Base-by-base conservation (phyloP, 1,284 basidiomycete genomes). In the Pascua guehoae region DNA sequence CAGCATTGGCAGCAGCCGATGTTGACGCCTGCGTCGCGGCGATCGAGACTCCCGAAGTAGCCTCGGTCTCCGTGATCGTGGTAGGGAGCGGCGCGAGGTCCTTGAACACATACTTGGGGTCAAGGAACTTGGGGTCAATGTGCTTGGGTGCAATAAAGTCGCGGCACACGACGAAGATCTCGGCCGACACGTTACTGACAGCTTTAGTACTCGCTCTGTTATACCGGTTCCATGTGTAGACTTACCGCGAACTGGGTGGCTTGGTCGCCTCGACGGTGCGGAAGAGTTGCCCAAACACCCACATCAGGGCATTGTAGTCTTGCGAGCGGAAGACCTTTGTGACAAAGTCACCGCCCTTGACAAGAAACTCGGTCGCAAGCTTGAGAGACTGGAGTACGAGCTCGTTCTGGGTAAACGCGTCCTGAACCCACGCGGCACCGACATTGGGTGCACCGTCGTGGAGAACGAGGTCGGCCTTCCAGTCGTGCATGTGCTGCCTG, bases 391-490 rank as follows among this genome's bases (percentile, higher is more conserved):
- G 94, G 58, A 99, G 83, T 56, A 97, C 95, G 59, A 99, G 87
- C 77, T 99, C 96, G 49, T 91, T 91, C 74, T 99, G 96, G 60
- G 87, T 87, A 80, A 95, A 99, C 1, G 96, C 96, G 79, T 99
- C 96, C 77, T 99, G 96, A 58, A 98, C 86, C 96, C 96, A 99
- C 12, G 96, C 96, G 32, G 93, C 91, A 82, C 96, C 96, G 76
- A 99, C 96, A 76, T 99, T 99, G 44, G 96, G 96, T 44, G 96
- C 96, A 82, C 96, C 96, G 78, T 99, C 96, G 78, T 99, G 96
- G 54, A 99, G 84, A n/a, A 99, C 94, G 54, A 98, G 85, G 74
- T 99, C 96, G n/a, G 96, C 96, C 78, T 94, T 96, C 95, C 96
- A 98, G 76, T 98, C 94, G 77, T 98, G 98, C 63, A 98, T 80